Base-by-base conservation (phyloP, 176 grass and related monocot genomes). In the Lolium multiflorum region DNA sequence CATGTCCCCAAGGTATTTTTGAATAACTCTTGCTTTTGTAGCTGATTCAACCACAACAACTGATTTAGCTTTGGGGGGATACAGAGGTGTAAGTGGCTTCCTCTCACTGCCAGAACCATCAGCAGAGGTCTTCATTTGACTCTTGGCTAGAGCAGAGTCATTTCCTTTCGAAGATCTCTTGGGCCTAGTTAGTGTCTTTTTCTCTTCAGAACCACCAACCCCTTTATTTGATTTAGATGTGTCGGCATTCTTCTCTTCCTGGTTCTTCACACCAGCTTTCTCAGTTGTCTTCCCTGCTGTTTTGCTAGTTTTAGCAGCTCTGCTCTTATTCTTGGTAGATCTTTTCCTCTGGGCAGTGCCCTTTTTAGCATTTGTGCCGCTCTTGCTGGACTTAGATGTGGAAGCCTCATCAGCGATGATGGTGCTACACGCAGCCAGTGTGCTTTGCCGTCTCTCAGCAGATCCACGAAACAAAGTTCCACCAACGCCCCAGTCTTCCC, bases 31-130 rank as follows among this genome's bases (percentile, higher is more conserved):
- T 86, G 96, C 89, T 87, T 96, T 98, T 10, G 92, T 90, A 59
- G 48, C 90, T 55, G 96, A 98, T 82, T 98, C 96, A 38, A 98
- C 96, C 46, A 98, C 84, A 58, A 98, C 88, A 87, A 98, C 96
- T 81, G 93, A 98, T 83, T 95, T 98, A 31, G 83, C 89, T 83
- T 38, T 68, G 43, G 93, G 91, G 41, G 96, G 96, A 50, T 98
- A 96, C 49, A 98, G 90, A 85, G 93, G 90, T 25, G 63, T 35
- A 72, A 91, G 75, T 68, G 87, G 64, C 25, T 89, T 86, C 78
- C 69, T 57, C 39, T 74, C 59, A 76, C 35, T 74, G 26, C 17
- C 26, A 74, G 87, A 89, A 86, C 74, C 66, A 86, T 83, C 50
- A 76, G 22, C 52, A 87, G 83, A 83, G 60, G 56, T 68, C 76